These are phyloP conservation scores for Babesia sp. DNA, from an alignment of 169 alveolate species.

Conservation along the genomic window DNA sequence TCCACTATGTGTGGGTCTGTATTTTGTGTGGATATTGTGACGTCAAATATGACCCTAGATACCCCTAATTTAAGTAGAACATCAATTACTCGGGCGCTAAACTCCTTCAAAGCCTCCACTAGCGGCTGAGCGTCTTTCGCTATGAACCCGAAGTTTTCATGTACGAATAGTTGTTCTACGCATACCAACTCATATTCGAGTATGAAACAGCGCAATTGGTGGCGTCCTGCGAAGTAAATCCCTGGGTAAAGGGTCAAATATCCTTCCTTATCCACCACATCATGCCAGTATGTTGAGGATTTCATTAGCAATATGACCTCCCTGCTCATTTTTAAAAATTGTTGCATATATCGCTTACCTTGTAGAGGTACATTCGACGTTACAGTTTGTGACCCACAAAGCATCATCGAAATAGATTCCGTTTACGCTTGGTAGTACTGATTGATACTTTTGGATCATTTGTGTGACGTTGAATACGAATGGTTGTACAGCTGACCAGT, in stretches of 20 bases:
- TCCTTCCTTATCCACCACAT: neutral
- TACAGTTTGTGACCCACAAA: conserved; percentile 41
- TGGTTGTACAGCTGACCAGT: conserved; percentile 2
- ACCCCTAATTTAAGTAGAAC: neutral
- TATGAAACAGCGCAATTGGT: conserved; percentile 24
- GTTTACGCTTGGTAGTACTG: conserved; percentile 35
- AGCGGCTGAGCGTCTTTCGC: conserved; percentile 16
- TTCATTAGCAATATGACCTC: conserved; percentile 48
- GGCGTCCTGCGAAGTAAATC: neutral
- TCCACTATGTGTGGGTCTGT: neutral
- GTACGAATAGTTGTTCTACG: conserved; percentile 47
- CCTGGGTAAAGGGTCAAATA: conserved; percentile 28
- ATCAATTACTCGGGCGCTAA: neutral
- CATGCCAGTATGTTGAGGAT: conserved; percentile 58
- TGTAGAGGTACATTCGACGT: conserved; percentile 7
- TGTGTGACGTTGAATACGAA: neutral
- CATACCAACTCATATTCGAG: conserved; percentile 15
- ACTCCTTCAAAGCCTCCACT: conserved; percentile 2
- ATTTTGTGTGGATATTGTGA: neutral
- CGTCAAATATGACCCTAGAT: conserved; percentile 9
- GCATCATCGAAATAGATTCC: conserved; percentile 55
- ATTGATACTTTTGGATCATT: neutral
- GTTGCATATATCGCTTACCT: conserved; percentile 17
- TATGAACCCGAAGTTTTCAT: conserved; percentile 43
- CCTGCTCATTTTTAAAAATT: conserved; percentile 12